Conservation (phyloP, 2,329 filamentous ascomycete species). For the Chaetomium globosum region DNA sequence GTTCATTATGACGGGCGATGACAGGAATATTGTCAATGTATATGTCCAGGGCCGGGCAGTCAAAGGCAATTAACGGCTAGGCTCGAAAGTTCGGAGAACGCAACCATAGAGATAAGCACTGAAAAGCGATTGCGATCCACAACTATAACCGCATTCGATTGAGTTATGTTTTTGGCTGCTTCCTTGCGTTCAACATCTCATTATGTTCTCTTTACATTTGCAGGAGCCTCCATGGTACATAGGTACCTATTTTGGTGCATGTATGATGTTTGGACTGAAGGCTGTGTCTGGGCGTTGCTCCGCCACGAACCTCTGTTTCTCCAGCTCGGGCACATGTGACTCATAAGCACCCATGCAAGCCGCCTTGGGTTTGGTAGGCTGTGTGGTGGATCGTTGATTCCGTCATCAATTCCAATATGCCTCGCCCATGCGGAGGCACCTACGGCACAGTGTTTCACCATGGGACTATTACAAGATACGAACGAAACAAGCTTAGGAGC, state of each 20-base stretch:
- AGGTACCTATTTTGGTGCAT: neutral
- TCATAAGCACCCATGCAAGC: neutral
- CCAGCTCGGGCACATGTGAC: neutral
- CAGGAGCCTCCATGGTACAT: neutral
- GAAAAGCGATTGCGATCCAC: neutral
- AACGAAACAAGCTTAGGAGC: neutral
- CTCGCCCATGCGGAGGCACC: neutral
- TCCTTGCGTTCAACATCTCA: neutral
- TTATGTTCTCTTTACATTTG: neutral
- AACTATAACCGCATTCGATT: neutral
- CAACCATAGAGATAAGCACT: neutral
- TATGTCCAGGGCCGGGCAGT: conserved; percentile 52
- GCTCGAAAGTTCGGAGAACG: neutral
- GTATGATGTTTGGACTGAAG: neutral
- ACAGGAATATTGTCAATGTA: conserved; percentile 61
- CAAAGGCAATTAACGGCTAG: conserved; percentile 17
- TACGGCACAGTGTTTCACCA: neutral
- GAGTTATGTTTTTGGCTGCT: neutral
- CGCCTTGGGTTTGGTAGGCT: neutral
- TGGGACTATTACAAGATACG: neutral
- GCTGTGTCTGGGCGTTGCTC: neutral
- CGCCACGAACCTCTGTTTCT: neutral
- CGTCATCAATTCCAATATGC: neutral
- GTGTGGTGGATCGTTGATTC: neutral
- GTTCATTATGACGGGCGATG: conserved; percentile 67